These are phyloP conservation scores for Cronartium quercuum DNA, from an alignment of 1,284 basidiomycete species.

Conservation along the genomic window DNA sequence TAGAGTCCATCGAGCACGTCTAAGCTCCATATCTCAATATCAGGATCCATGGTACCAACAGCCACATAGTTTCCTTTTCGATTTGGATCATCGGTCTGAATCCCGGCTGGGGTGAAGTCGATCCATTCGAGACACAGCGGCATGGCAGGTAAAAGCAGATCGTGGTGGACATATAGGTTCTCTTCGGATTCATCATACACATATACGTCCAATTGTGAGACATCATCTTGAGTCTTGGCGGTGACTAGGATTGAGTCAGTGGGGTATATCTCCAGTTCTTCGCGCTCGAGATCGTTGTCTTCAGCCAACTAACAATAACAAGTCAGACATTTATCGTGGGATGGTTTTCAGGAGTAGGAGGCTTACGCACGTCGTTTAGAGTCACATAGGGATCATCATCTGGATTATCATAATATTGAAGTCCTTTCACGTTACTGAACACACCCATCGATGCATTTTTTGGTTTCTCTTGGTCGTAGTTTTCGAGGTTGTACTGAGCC, in stretches of 20 bases:
- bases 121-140: constrained; percentile 99
- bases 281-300: constrained; percentile 72
- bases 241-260: constrained; percentile 86
- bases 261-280: constrained; percentile 81
- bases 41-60: constrained; percentile 92
- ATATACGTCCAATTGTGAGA: constrained; percentile 91
- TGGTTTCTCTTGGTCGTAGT: constrained; percentile 79
- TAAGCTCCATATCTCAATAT: constrained; percentile 97
- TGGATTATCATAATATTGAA: constrained; percentile 84
- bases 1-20: constrained; percentile 92
- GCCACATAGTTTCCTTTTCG: constrained; percentile 81
- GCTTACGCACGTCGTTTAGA: constrained; percentile 68
- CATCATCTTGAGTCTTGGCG: constrained; percentile 94
- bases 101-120: constrained; percentile 70
- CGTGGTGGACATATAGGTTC: constrained; percentile 94
- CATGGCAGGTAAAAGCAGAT: constrained; percentile 94
- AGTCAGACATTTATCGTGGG: neutral
- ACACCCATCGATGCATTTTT: constrained; percentile 65
- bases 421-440: constrained; percentile 92
- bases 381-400: constrained; percentile 97
- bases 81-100: constrained; percentile 45
- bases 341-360: neutral
- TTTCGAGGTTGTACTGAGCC: constrained; percentile 84
- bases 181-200: constrained; percentile 87
- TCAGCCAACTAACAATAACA: constrained; percentile 53